Percentiles rank a stretch among this genome's conserved stretches.
These are phyloP conservation scores for Vickermania spadyakhi DNA, from an alignment of 208 protist species.

Conservation along the genomic window DNA sequence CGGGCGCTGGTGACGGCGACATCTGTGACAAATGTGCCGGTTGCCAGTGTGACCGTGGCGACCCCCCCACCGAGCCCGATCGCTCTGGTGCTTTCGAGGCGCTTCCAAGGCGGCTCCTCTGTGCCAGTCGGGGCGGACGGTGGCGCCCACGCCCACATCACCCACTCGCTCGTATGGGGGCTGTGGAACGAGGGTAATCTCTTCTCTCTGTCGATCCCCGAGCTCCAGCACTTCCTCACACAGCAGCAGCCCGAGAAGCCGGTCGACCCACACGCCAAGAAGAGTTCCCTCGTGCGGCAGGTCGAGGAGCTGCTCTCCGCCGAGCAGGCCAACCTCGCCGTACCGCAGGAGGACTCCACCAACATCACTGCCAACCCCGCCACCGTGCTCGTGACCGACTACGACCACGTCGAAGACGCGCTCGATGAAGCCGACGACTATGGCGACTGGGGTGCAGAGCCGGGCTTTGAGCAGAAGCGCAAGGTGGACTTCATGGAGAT, in stretches of 20 bases:
- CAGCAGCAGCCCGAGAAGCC: conserved; percentile 19
- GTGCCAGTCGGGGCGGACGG: not conserved
- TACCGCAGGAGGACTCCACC: conserved; percentile 24
- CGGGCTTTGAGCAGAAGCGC: conserved; percentile 65
- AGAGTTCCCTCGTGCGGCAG: conserved; percentile 78
- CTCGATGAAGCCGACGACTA: conserved; percentile 88
- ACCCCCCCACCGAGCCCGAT: not conserved
- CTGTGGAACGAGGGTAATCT: conserved; percentile 91
- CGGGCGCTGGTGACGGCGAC: no score
- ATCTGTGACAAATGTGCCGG: no score
- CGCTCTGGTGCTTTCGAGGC: not conserved
- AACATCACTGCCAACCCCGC: conserved; percentile 8
- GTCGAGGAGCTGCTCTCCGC: conserved; percentile 80
- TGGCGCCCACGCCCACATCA: conserved; percentile 57
- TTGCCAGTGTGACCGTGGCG: not conserved
- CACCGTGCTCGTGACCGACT: conserved; percentile 42
- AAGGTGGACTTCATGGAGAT: conserved; percentile 79
- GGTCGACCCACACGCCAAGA: conserved; percentile 37
- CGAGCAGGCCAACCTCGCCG: conserved; percentile 46
- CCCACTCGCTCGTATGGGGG: conserved; percentile 74
- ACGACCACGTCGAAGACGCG: conserved; percentile 64
- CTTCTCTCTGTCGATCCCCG: conserved; percentile 77
- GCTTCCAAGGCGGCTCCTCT: not conserved
- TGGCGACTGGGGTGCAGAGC: conserved; percentile 87
- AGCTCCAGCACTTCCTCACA: conserved; percentile 66